Evolutionary conservation across 306 rosid genomes (phyloP), one percentile per base, ranked within the genome.

Genomic region (Prosopis cineraria): DNA sequence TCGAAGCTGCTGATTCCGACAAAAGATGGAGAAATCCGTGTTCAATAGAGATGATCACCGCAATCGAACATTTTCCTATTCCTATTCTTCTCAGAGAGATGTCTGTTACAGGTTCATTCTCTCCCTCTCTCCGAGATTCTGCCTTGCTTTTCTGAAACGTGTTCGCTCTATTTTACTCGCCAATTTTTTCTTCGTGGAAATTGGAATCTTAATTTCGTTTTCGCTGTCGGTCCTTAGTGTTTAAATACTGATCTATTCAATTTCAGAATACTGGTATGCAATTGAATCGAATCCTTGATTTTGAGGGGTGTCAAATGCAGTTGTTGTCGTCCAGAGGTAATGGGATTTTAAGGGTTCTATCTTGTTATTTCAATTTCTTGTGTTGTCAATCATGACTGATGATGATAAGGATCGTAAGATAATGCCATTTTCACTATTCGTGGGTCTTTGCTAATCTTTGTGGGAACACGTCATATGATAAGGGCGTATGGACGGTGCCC

Each of bases 91-190:
- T 73, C 90, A 62, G 33, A 79, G 94, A 63, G 96, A 90, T 79
- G 97, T 94, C 79, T 81, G 67, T 83, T 94, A 94, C 93, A 94
- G 98, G 96, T 92, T 41, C 19, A 45, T 8, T 22, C 63, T 25
- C 63, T 56, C 25, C 59, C 59, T 9, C 10, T 24, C 63, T 56
- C 63, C 25, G 50, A 70, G 16, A 6, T 65, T 39, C 13, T 17
- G 36, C 31, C 69, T 45, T 68, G 40, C 25, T 53, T 53, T 41
- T 29, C 30, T 11, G 44, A 3, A 48, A 0, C 4, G 29, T 30
- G 8, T 48, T 20, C 17, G 43, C 11, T 33, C 55, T 5, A 25
- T 71, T 11, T 7, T n/a, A 55, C 31, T n/a, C 47, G 34, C 50
- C 50, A 25, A 1, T 4, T 29, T 30, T 50, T n/a, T 22, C 5